These are phyloP conservation scores for Barbatosphaeria neglecta DNA, from an alignment of 495 filamentous ascomycete genomes.

Conservation along the genomic window DNA sequence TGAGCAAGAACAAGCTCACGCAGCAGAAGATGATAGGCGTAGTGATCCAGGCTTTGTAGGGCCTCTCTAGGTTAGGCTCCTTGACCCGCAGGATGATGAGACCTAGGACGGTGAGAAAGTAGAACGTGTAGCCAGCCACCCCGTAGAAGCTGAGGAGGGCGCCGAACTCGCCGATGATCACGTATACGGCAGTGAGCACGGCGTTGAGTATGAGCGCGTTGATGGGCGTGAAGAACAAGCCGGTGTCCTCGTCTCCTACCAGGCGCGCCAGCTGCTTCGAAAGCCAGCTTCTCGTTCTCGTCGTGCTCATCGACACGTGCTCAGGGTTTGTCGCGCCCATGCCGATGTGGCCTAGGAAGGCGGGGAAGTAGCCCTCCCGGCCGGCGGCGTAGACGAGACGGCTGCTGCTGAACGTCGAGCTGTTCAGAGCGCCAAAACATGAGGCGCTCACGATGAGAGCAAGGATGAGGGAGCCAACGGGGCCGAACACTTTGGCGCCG, in stretches of 20 bases:
- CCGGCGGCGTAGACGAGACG: constrained; percentile 89
- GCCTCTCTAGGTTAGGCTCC: constrained; percentile 77
- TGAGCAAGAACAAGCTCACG: constrained; percentile 84
- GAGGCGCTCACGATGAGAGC: constrained; percentile 80
- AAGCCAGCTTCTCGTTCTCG: constrained; percentile 48
- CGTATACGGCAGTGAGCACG: constrained; percentile 58
- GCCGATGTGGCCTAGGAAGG: constrained; percentile 73
- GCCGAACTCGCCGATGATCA: constrained; percentile 77
- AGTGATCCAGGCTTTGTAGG: constrained; percentile 90
- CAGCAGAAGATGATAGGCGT: constrained; percentile 98
- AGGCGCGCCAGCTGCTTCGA: constrained; percentile 42
- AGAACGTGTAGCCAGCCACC: constrained; percentile 91
- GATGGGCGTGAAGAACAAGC: constrained; percentile 77
- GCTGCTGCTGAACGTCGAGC: constrained; percentile 84
- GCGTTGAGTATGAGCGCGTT: constrained; percentile 78
- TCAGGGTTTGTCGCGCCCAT: constrained; percentile 36
- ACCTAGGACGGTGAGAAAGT: constrained; percentile 89
- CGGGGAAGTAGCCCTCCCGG: constrained; percentile 87
- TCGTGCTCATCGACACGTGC: constrained; percentile 22
- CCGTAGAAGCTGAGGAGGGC: constrained; percentile 95
- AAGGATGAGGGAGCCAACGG: constrained; percentile 67
- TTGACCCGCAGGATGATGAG: constrained; percentile 82
- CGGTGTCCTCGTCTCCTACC: constrained; percentile 49
- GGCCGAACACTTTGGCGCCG: constrained; percentile 79
- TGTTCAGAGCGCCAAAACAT: constrained; percentile 88